Evolutionary conservation across 495 filamentous ascomycete genomes (phyloP).

Genomic region (Cudoniella acicularis): DNA sequence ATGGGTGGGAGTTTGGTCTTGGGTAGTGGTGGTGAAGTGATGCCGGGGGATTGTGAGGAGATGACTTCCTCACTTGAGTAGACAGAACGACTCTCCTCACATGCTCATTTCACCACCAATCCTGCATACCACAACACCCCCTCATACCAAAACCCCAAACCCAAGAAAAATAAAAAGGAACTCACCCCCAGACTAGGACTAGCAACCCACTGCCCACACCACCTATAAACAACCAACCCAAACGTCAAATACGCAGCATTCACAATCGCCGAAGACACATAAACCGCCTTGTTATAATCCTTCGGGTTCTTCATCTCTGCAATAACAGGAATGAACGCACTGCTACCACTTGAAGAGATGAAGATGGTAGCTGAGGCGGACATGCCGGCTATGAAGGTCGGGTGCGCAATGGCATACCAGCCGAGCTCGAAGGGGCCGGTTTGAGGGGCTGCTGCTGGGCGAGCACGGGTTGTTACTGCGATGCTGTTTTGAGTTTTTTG

Average conservation of each 20-base stretch:
- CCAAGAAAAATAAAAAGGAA: background rate
- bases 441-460: constrained; percentile 35
- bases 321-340: constrained; percentile 68
- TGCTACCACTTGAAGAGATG: constrained; percentile 47
- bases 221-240: constrained; percentile 67
- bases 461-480: constrained; percentile 35
- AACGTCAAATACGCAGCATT: constrained; percentile 64
- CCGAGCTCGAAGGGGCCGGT: constrained; percentile 31
- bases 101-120: too few relatives aligned
- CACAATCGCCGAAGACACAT: constrained; percentile 58
- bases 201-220: constrained; percentile 58
- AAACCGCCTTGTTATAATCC: constrained; percentile 64
- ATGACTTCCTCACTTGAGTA: too few relatives aligned
- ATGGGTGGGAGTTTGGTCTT: too few relatives aligned
- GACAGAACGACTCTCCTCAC: too few relatives aligned
- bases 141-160: background rate
- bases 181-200: constrained; percentile 59
- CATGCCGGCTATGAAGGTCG: constrained; percentile 36
- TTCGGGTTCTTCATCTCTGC: constrained; percentile 69
- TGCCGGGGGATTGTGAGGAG: too few relatives aligned
- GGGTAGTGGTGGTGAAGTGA: too few relatives aligned
- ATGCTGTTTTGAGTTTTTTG: too few relatives aligned
- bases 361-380: constrained; percentile 28
- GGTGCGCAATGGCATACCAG: constrained; percentile 29
- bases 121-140: background rate